These are phyloP conservation scores for Penicillium egyptiacum DNA, from an alignment of 495 filamentous ascomycete species.

Conservation along the genomic window DNA sequence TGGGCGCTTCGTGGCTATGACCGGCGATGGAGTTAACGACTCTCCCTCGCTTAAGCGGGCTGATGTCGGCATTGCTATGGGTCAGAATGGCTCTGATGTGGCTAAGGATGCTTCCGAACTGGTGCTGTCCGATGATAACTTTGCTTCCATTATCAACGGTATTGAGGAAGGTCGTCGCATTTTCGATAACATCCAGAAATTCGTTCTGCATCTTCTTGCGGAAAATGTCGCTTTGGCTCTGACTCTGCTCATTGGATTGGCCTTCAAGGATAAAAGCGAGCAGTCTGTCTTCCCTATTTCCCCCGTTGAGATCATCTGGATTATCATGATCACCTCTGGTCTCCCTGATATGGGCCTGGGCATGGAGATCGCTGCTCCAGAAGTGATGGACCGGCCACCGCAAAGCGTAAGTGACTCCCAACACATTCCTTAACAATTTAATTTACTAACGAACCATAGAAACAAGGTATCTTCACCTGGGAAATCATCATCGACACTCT, in stretches of 20 bases:
- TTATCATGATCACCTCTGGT: conserved; percentile 74
- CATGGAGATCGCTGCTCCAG: conserved; percentile 64
- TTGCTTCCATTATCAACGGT: conserved; percentile 75
- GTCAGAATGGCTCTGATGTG: conserved; percentile 73
- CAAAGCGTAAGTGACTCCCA: conserved; percentile 48
- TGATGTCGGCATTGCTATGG: conserved; percentile 87
- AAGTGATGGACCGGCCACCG: conserved; percentile 67
- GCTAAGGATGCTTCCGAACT: conserved; percentile 86
- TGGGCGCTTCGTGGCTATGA: conserved; percentile 72
- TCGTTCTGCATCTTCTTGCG: conserved; percentile 69
- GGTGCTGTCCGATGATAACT: conserved; percentile 80
- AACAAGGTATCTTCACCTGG: conserved; percentile 67
- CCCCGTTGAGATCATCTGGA: conserved; percentile 74
- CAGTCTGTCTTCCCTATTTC: conserved; percentile 72
- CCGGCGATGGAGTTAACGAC: conserved; percentile 90
- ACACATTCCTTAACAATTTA: conserved; percentile 8
- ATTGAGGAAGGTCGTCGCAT: conserved; percentile 71
- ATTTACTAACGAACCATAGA: conserved; percentile 42
- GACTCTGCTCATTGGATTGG: conserved; percentile 67
- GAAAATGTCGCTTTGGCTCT: conserved; percentile 72
- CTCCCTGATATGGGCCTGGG: conserved; percentile 75
- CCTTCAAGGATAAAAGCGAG: conserved; percentile 62
- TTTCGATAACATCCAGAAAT: conserved; percentile 79
- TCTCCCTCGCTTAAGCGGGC: conserved; percentile 77
- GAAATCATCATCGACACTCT: conserved; percentile 68